Percentiles rank a stretch among this genome's conserved stretches.
phyloP scores from a whole-genome alignment of 129 eudicot genomes.

The Calendula officinalis region DNA sequence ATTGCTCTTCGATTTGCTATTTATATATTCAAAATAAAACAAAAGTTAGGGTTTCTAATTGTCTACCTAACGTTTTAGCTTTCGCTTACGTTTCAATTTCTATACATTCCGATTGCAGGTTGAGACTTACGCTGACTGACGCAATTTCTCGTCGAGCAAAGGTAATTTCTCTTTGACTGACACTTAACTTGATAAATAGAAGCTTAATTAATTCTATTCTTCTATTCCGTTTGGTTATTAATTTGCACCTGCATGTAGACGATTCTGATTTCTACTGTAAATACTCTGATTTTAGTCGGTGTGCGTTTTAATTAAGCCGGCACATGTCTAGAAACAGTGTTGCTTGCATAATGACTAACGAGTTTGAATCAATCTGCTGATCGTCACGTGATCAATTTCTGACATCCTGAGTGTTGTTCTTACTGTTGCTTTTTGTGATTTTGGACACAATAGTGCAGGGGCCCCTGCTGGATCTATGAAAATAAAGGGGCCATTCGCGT shows the following conservation, averaged over 20 bases:
- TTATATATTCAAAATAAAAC: neutral
- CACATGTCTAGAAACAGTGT: slow-evolving; percentile 9
- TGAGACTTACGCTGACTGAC: slow-evolving; percentile 29
- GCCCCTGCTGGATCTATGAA: slow-evolving; percentile 19
- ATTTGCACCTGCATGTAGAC: slow-evolving; percentile 18
- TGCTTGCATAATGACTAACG: neutral
- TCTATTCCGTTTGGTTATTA: neutral
- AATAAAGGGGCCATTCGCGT: slow-evolving; percentile 20
- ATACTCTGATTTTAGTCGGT: slow-evolving; percentile 3
- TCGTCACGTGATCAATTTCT: slow-evolving; percentile 28
- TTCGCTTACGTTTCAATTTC: slow-evolving; percentile 6
- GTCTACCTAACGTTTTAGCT: neutral
- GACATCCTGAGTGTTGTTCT: slow-evolving; percentile 13
- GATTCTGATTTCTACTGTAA: neutral
- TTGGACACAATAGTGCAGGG: slow-evolving; percentile 21
- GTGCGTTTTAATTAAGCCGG: slow-evolving; percentile 15
- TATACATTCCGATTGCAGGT: slow-evolving; percentile 16
- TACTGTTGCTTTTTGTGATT: neutral
- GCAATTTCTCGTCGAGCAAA: slow-evolving; percentile 16
- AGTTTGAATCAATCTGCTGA: slow-evolving; percentile 6
- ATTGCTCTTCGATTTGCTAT: neutral
- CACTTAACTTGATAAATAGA: no score
- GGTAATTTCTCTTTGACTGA: slow-evolving; percentile 31
- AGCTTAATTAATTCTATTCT: neutral
- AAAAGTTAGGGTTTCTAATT: slow-evolving; percentile 10